Conservation (phyloP, 345 rosid genomes). For the Trapa incisa region DNA sequence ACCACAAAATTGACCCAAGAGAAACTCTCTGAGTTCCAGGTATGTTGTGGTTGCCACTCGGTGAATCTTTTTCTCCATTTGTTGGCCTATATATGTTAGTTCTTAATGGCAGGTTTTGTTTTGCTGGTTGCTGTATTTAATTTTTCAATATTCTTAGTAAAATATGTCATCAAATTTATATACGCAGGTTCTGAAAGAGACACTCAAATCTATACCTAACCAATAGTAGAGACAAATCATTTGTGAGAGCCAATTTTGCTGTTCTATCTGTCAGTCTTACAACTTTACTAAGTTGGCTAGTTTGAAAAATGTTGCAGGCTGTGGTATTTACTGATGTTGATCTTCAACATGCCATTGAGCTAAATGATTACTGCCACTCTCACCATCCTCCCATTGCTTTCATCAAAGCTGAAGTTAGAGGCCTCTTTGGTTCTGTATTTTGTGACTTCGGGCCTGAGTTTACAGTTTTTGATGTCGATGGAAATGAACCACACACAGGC, state of each 20-base stretch:
- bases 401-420: conserved; percentile 87
- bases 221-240: neutral
- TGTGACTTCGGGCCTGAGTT: conserved; percentile 96
- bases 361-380: conserved; percentile 70
- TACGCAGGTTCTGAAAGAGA: neutral
- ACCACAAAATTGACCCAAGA: conserved; percentile 60
- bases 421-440: conserved; percentile 89
- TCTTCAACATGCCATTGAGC: conserved; percentile 65
- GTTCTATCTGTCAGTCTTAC: neutral
- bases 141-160: neutral
- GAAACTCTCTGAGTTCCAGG: conserved; percentile 80
- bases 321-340: conserved; percentile 80
- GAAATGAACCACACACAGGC: conserved; percentile 91
- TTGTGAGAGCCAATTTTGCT: neutral
- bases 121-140: neutral
- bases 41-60: conserved; percentile 6
- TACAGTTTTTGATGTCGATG: conserved; percentile 85
- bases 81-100: neutral
- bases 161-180: neutral
- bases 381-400: conserved; percentile 87
- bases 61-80: neutral
- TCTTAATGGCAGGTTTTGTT: neutral
- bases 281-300: neutral
- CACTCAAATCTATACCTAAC: neutral
- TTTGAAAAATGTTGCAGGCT: conserved; percentile 39